Evolutionary conservation across 225 moss, liverwort and hornwort species (phyloP).

Genomic region (Sphagnum tenellum): DNA sequence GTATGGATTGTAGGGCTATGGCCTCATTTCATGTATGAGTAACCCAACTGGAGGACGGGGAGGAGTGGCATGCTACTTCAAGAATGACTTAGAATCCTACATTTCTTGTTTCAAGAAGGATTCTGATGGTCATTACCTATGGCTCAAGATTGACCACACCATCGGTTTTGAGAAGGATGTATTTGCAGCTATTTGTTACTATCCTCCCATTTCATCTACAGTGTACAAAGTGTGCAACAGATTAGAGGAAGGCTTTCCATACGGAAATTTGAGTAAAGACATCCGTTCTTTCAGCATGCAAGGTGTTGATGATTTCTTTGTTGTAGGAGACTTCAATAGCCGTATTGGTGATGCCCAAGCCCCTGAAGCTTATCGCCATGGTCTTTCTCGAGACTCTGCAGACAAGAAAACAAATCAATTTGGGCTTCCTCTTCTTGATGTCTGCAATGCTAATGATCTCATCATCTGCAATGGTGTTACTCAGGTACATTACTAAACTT

Average conservation of each 20-base stretch:
- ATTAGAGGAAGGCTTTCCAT: conserved; percentile 29
- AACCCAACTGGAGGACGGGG: conserved; percentile 24
- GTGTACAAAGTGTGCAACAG: conserved; percentile 30
- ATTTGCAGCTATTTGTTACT: conserved; percentile 39
- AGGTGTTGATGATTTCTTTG: conserved; percentile 14
- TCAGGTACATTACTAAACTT: conserved; percentile 11
- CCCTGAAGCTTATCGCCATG: conserved; percentile 31
- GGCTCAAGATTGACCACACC: conserved; percentile 26
- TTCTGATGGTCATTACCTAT: conserved; percentile 30
- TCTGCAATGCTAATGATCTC: conserved; percentile 31
- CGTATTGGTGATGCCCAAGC: conserved; percentile 38
- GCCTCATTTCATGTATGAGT: conserved; percentile 32
- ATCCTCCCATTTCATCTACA: conserved; percentile 28
- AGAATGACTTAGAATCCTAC: conserved; percentile 12
- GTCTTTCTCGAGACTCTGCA: conserved; percentile 19
- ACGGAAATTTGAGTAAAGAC: conserved; percentile 22
- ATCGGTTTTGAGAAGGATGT: conserved; percentile 31
- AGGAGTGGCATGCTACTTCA: conserved; percentile 41
- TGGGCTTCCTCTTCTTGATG: conserved; percentile 25
- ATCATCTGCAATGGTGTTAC: conserved; percentile 46
- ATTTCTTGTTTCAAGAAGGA: conserved; percentile 24
- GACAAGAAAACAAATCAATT: conserved; percentile 43
- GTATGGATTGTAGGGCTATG: conserved; percentile 14
- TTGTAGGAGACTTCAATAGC: conserved; percentile 50
- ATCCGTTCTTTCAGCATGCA: conserved; percentile 13